Evolutionary conservation across 176 grass and related monocot species (phyloP).

Genomic region (Juncus effusus): DNA sequence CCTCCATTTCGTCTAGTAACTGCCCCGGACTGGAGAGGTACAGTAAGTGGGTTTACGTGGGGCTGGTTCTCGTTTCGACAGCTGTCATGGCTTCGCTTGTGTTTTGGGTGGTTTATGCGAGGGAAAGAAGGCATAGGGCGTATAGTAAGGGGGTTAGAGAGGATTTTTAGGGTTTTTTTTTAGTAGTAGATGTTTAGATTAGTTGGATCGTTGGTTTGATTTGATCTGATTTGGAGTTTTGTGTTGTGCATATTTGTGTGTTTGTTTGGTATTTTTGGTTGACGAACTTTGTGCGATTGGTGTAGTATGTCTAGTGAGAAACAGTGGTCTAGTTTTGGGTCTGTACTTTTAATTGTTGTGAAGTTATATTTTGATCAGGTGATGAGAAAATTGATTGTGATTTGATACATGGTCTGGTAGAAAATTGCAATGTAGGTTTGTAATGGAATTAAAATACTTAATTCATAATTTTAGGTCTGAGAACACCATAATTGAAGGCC

Average conservation of each 20-base stretch:
- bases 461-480: too few species aligned
- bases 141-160: slow-evolving; percentile 40
- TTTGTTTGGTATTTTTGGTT: neutral
- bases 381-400: too few species aligned
- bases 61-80: slow-evolving; percentile 58
- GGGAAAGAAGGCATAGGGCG: slow-evolving; percentile 72
- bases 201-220: neutral
- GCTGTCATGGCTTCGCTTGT: slow-evolving; percentile 73
- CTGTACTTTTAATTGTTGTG: too few species aligned
- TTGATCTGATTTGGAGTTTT: slow-evolving; percentile 27
- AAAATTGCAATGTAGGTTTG: too few species aligned
- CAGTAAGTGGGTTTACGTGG: slow-evolving; percentile 77
- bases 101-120: slow-evolving; percentile 80
- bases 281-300: too few species aligned
- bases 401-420: too few species aligned
- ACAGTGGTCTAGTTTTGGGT: too few species aligned
- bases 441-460: too few species aligned
- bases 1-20: slow-evolving; percentile 45
- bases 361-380: too few species aligned
- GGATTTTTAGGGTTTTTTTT: too few species aligned
- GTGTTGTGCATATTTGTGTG: slow-evolving; percentile 16
- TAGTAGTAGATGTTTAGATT: neutral
- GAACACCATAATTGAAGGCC: too few species aligned
- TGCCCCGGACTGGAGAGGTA: slow-evolving; percentile 68
- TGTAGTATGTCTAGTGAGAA: too few species aligned